These are phyloP conservation scores for Apostasia shenzhenica DNA, from an alignment of 106 monocot genomes.

Conservation along the genomic window DNA sequence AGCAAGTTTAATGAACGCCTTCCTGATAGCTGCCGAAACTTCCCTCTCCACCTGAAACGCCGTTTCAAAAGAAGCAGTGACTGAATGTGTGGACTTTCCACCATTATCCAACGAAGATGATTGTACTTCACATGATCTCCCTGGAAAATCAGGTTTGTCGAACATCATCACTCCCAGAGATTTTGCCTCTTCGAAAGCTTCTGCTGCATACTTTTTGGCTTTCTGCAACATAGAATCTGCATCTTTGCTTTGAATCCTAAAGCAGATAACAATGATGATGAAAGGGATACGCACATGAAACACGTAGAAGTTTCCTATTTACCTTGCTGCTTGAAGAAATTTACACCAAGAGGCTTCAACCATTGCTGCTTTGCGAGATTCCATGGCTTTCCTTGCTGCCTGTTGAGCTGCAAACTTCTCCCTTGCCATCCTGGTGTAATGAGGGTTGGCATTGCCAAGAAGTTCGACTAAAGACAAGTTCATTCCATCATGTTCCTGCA, in stretches of 20 bases:
- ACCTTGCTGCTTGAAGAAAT: constrained; percentile 86
- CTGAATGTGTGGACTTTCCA: constrained; percentile 43
- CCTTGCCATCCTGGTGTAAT: constrained; percentile 75
- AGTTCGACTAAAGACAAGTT: constrained; percentile 68
- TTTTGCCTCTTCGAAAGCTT: constrained; percentile 73
- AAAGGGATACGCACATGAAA: neutral
- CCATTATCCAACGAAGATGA: constrained; percentile 28
- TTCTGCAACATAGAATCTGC: constrained; percentile 57
- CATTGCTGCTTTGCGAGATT: constrained; percentile 78
- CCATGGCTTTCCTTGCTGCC: constrained; percentile 75
- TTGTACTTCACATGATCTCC: constrained; percentile 37
- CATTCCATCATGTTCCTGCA: constrained; percentile 70
- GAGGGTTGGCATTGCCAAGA: constrained; percentile 67
- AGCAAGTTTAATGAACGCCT: constrained; percentile 59
- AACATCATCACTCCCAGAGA: constrained; percentile 82
- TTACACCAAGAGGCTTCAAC: constrained; percentile 92
- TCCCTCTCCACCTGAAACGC: constrained; percentile 83
- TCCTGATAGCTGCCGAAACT: constrained; percentile 69
- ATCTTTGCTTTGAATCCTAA: constrained; percentile 63
- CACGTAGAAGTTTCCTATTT: neutral
- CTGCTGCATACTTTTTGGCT: constrained; percentile 37
- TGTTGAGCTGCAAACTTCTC: constrained; percentile 85
- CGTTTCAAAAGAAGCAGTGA: constrained; percentile 80
- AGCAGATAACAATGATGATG: neutral
- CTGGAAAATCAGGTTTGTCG: constrained; percentile 52